Evolutionary conservation across 1,284 basidiomycete species (phyloP).

Genomic region (Mrakiaceae sp.): DNA sequence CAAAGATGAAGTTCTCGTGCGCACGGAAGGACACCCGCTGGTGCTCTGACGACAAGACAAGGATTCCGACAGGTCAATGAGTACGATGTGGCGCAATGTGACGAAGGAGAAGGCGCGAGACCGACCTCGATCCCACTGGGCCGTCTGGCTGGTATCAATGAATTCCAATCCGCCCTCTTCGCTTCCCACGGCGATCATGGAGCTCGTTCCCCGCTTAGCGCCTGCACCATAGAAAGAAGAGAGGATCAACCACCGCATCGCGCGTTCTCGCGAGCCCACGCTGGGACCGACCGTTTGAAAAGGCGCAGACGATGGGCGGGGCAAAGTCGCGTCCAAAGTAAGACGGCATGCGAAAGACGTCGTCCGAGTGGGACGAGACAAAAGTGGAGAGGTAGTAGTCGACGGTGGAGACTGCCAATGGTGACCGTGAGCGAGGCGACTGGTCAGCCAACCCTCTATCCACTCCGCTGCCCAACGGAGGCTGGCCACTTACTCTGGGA

Average conservation of each 20-base stretch:
- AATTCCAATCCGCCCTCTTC: conserved; percentile 14
- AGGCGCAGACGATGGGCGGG: conserved; percentile 5
- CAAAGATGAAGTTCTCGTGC: conserved; percentile 74
- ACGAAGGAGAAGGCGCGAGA: not conserved
- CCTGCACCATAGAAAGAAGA: not conserved
- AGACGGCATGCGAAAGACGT: conserved; percentile 32
- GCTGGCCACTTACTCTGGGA: no score
- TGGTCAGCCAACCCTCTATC: no score
- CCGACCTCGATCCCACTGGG: conserved; percentile 11
- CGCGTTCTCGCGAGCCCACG: not conserved
- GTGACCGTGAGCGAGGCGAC: not conserved
- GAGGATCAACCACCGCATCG: not conserved
- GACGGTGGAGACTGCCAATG: conserved; percentile 42
- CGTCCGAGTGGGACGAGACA: conserved; percentile 67
- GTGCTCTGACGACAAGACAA: not conserved
- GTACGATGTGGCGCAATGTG: not conserved
- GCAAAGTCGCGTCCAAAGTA: conserved; percentile 4
- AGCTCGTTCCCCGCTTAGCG: conserved; percentile 8
- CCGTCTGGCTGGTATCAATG: not conserved
- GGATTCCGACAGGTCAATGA: not conserved
- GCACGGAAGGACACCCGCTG: conserved; percentile 30
- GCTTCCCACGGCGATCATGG: not conserved
- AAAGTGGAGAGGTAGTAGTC: conserved; percentile 80
- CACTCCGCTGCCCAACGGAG: no score
- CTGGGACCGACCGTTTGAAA: conserved; percentile 4